Conservation (phyloP, 2,329 filamentous ascomycete species). For the Madurella fahalii region DNA sequence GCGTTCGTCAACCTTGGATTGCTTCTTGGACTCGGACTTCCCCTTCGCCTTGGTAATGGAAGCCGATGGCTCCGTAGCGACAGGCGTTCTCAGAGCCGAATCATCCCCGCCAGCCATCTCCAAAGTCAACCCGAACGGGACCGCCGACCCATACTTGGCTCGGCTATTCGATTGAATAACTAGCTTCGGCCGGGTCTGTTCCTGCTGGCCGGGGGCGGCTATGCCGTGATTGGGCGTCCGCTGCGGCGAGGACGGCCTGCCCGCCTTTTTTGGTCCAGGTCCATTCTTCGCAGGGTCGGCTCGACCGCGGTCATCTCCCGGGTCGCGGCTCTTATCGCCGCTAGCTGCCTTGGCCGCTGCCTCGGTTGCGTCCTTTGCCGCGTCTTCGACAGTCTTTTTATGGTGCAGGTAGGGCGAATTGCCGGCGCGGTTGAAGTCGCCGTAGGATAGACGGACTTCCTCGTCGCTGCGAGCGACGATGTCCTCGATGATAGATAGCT, state of each 20-base stretch:
- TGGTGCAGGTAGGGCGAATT: constrained; percentile 9
- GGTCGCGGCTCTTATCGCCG: too few relatives aligned
- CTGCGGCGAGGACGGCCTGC: too few relatives aligned
- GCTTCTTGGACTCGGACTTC: not conserved
- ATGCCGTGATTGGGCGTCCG: too few relatives aligned
- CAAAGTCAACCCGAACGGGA: not conserved
- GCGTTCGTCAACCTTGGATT: constrained; percentile 1
- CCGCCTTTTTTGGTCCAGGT: too few relatives aligned
- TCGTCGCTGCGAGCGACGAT: constrained; percentile 7
- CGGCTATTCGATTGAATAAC: not conserved
- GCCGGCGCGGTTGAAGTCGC: constrained; percentile 7
- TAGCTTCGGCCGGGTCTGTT: not conserved
- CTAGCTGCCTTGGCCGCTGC: too few relatives aligned
- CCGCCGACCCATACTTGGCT: not conserved
- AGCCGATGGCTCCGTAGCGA: too few relatives aligned
- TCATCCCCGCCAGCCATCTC: too few relatives aligned
- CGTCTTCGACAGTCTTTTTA: constrained; percentile 2
- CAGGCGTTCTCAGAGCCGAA: too few relatives aligned
- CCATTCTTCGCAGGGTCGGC: too few relatives aligned
- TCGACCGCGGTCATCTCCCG: too few relatives aligned
- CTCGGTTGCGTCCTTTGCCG: not conserved
- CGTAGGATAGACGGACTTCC: not conserved
- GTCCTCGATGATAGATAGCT: constrained; percentile 5
- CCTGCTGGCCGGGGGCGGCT: not conserved
- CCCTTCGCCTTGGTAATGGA: not conserved